Evolutionary conservation across 257 asterid species (phyloP).

Genomic region (Plantago ovata): DNA sequence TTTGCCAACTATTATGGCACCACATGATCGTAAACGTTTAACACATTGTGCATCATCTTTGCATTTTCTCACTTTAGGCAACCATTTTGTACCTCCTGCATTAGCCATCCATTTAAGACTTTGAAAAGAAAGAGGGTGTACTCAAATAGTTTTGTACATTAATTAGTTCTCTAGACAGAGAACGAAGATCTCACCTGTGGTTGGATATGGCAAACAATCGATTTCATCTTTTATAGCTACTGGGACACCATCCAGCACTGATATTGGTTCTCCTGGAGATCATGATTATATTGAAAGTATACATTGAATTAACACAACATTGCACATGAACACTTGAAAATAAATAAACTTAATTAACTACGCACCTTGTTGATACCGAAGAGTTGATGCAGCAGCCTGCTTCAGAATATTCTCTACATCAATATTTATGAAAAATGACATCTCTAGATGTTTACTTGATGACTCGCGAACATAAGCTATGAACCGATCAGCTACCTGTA

Average conservation of each 20-base stretch:
- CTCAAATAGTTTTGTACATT: neutral
- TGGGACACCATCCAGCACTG: slow-evolving; percentile 82
- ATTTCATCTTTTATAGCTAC: slow-evolving; percentile 85
- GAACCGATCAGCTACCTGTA: slow-evolving; percentile 56
- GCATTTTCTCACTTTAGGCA: slow-evolving; percentile 65
- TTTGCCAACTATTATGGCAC: slow-evolving; percentile 83
- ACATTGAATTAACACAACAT: neutral
- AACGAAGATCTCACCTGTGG: slow-evolving; percentile 51
- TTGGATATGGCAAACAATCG: slow-evolving; percentile 87
- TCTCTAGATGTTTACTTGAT: slow-evolving; percentile 35
- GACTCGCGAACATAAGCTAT: slow-evolving; percentile 49
- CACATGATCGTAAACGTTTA: slow-evolving; percentile 67
- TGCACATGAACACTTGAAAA: neutral
- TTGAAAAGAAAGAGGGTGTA: neutral
- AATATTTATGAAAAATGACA: slow-evolving; percentile 71
- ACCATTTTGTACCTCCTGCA: slow-evolving; percentile 91
- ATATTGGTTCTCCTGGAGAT: slow-evolving; percentile 57
- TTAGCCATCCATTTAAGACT: slow-evolving; percentile 4
- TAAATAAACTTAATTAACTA: neutral
- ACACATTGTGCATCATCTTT: slow-evolving; percentile 69
- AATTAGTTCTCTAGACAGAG: neutral
- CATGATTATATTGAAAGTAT: neutral
- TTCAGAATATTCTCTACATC: slow-evolving; percentile 48
- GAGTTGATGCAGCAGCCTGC: slow-evolving; percentile 73
- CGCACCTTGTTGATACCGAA: slow-evolving; percentile 60